phyloP scores from a whole-genome alignment of 164 flowering plant species.

The Vitis riparia region DNA sequence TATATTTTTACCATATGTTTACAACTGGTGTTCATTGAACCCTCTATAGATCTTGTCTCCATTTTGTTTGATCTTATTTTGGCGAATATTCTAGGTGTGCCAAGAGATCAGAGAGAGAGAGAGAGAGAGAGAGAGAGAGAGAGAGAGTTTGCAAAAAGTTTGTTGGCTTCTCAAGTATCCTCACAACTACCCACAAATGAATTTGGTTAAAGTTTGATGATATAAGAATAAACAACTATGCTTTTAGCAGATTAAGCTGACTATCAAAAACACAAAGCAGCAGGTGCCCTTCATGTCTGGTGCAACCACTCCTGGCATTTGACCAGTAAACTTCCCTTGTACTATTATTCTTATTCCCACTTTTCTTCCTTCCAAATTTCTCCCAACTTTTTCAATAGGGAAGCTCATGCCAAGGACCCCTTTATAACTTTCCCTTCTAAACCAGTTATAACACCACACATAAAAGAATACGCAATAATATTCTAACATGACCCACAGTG shows the following conservation, averaged over 20 bases:
- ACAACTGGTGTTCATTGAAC: constrained; percentile 2
- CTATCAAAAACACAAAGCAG: not conserved
- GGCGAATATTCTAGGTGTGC: not conserved
- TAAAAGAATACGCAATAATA: not conserved
- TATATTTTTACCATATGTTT: not conserved
- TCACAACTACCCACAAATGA: constrained; percentile 19
- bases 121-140: constrained; percentile 1
- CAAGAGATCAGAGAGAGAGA: no score
- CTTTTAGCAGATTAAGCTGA: constrained; percentile 1
- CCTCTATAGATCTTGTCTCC: not conserved
- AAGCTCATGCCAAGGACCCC: not conserved
- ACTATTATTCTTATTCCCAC: not conserved
- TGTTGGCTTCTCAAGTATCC: constrained; percentile 20
- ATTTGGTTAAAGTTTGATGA: constrained; percentile 10
- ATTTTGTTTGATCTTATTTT: not conserved
- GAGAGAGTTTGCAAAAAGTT: constrained; percentile 5
- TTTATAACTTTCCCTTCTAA: not conserved
- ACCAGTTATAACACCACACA: not conserved
- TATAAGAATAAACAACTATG: not conserved
- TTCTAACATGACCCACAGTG: constrained; percentile 2
- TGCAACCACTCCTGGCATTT: constrained; percentile 19
- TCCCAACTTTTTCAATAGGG: no score
- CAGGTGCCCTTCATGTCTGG: constrained; percentile 13
- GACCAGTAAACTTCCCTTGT: constrained; percentile 8
- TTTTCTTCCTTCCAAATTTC: not conserved